A percentile compares a stretch with the other conserved stretches of the same genome.
phyloP scores from a whole-genome alignment of 805 yeast species.

The Starmera caribaea region DNA sequence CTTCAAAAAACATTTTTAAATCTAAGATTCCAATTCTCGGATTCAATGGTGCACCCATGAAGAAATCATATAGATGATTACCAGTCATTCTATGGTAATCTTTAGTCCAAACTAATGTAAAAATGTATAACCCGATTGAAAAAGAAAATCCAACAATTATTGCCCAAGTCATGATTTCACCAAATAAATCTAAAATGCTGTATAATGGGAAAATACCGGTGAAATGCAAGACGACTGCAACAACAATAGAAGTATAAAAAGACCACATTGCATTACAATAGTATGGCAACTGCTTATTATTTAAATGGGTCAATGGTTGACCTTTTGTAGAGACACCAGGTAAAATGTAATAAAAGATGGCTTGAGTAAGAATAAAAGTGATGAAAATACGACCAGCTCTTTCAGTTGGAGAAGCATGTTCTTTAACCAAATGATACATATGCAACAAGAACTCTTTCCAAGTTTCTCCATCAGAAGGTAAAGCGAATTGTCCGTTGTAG shows the following conservation, averaged over 20 bases:
- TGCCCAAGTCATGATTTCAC: constrained; percentile 88
- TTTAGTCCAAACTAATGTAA: constrained; percentile 52
- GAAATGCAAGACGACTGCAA: constrained; percentile 56
- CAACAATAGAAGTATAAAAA: constrained; percentile 56
- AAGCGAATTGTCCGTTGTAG: constrained; percentile 64
- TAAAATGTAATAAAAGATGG: constrained; percentile 63
- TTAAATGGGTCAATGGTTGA: constrained; percentile 77
- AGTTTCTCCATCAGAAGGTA: constrained; percentile 49
- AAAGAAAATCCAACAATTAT: constrained; percentile 68
- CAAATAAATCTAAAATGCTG: constrained; percentile 72
- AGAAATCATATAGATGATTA: constrained; percentile 78
- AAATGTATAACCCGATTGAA: constrained; percentile 60
- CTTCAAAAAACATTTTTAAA: constrained; percentile 95
- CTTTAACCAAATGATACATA: constrained; percentile 34
- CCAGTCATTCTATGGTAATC: constrained; percentile 92
- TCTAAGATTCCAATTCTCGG: constrained; percentile 92
- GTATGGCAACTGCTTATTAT: constrained; percentile 77
- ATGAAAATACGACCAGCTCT: constrained; percentile 65
- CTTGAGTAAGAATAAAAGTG: constrained; percentile 61
- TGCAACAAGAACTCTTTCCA: constrained; percentile 32
- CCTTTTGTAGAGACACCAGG: constrained; percentile 97
- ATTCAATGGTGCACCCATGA: constrained; percentile 96
- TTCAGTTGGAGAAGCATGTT: constrained; percentile 48
- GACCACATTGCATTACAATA: constrained; percentile 89
- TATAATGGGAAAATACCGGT: constrained; percentile 67